Conservation (phyloP, 495 filamentous ascomycete genomes). For the Sordaria brevicollis region DNA sequence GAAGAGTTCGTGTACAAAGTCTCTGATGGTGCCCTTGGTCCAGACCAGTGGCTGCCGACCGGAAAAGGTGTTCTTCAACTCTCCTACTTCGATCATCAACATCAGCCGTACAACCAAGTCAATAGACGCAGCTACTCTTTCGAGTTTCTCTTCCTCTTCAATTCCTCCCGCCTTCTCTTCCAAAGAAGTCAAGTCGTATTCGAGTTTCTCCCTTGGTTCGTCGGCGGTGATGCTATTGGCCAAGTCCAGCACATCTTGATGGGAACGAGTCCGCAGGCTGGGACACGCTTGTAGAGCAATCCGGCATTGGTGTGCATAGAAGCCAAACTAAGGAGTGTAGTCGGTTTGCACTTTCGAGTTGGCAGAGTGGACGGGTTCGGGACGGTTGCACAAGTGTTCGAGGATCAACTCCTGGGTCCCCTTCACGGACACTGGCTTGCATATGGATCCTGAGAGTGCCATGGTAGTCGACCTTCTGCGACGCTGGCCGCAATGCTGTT, state of each 20-base stretch:
- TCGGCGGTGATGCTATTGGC: background rate
- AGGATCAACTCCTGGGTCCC: background rate
- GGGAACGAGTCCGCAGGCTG: background rate
- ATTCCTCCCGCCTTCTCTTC: background rate
- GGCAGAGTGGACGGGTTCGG: background rate
- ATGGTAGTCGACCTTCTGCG: background rate
- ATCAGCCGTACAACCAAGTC: slow-evolving; percentile 4
- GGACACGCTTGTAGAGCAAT: background rate
- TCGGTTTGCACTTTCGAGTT: background rate
- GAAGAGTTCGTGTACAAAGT: background rate
- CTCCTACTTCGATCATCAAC: slow-evolving; percentile 2
- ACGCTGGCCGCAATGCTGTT: background rate
- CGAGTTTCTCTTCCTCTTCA: background rate
- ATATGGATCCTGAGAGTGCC: background rate
- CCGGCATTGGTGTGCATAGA: slow-evolving; percentile 2
- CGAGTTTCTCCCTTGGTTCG: background rate
- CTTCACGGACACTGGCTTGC: background rate
- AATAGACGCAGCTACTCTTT: background rate
- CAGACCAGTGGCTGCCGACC: background rate
- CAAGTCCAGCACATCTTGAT: slow-evolving; percentile 1
- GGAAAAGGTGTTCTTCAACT: background rate
- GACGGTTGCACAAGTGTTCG: background rate
- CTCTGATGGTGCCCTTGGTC: background rate
- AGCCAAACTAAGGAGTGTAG: background rate
- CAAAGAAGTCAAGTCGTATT: background rate